Base-by-base conservation (phyloP, 2,329 filamentous ascomycete genomes). In the Hortaea werneckii region DNA sequence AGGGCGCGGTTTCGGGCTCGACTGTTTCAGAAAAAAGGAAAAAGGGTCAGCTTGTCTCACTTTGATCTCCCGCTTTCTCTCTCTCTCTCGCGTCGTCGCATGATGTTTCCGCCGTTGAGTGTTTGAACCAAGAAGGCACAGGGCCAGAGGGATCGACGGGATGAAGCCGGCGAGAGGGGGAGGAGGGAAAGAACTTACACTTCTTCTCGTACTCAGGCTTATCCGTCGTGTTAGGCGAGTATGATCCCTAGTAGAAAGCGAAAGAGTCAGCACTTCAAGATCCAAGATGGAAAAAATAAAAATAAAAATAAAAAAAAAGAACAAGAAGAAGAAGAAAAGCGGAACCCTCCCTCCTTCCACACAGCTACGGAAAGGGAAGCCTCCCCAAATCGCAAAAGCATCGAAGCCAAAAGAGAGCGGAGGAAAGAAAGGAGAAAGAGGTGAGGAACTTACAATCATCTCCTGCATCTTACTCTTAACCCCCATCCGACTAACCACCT, bases 381-480 rank as follows among this genome's bases (percentile, higher is more conserved):
- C 20, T 20, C 20, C 4, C 20, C 20, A 20, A 20, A 20, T 20
- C 20, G 13, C 20, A 30, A 26, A 11, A 43, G 7, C 41, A 43
- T 43, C 12, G 32, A n/a, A 37, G 26, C 29, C 9, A 44, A 20
- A 9, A 40, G 38, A 35, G n/a, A 45, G 12, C 7, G 12, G 26
- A 38, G 28, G 8, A 9, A 35, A 37, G 6, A 29, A 41, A 26
- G 42, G 20, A 46, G 10, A 20, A n/a, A 35, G 32, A n/a, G 32
- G 32, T 9, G 32, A 35, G n/a, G 32, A 35, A 9, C 83, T 62
- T 69, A 92, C 88, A 77, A 98, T 85, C 92, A 98, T 98, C 74
- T 96, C 90, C 59, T 94, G 85, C 62, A 92, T 85, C 79, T 95
- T 98, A 73, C 84, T 86, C 50, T 79, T 80, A 65, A 96, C 77